A percentile compares a stretch with the other conserved stretches of the same genome.
Evolutionary conservation across 108 stramenopile species (phyloP).

Genomic region (Parmales sp.): DNA sequence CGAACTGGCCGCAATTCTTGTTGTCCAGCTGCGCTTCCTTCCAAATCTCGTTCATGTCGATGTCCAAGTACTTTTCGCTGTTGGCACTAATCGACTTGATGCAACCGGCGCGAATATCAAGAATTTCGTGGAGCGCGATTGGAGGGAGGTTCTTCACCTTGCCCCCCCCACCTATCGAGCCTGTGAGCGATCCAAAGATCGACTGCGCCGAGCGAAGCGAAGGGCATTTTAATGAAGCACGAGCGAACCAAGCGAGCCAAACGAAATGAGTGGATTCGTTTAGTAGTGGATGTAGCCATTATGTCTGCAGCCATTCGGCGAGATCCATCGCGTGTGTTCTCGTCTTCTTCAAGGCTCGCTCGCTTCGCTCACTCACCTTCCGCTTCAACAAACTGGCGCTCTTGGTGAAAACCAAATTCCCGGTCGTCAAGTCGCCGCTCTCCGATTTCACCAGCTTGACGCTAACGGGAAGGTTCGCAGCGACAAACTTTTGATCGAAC

Average conservation of each 20-base stretch:
- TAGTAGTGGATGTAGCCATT: too few relatives aligned
- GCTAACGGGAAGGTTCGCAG: neutral
- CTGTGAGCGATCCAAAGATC: neutral
- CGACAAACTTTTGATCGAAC: too few relatives aligned
- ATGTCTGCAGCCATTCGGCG: too few relatives aligned
- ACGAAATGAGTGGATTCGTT: neutral
- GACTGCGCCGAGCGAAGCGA: too few relatives aligned
- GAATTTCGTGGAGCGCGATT: conserved; percentile 69
- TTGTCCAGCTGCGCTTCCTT: conserved; percentile 57
- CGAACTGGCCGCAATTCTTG: conserved; percentile 64
- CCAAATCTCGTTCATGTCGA: conserved; percentile 43
- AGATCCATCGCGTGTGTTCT: too few relatives aligned
- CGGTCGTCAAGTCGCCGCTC: neutral
- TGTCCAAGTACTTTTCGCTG: conserved; percentile 39
- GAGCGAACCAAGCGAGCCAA: too few relatives aligned
- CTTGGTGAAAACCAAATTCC: neutral
- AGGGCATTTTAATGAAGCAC: too few relatives aligned
- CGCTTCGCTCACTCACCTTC: too few relatives aligned
- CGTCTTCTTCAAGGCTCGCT: too few relatives aligned
- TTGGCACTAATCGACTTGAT: conserved; percentile 66
- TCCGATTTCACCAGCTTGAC: neutral
- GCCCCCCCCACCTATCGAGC: conserved; percentile 18
- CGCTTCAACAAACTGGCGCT: too few relatives aligned
- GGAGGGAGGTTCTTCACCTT: conserved; percentile 62
- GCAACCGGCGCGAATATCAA: conserved; percentile 74